Conservation (phyloP, 495 filamentous ascomycete genomes). For the Glonium stellatum region DNA sequence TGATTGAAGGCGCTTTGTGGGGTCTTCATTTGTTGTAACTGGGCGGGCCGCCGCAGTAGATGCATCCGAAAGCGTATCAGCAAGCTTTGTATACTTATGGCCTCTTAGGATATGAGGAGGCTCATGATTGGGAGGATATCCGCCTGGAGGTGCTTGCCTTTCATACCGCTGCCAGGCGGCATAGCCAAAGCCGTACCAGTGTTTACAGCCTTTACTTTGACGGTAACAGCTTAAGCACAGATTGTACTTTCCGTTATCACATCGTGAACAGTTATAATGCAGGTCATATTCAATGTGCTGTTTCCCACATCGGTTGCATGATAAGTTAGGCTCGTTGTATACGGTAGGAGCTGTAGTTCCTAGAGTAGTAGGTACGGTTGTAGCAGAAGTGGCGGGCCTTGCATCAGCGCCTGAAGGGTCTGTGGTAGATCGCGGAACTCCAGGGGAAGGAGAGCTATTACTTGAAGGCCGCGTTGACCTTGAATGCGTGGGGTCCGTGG, state of each 20-base stretch:
- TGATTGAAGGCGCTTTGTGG: conserved; percentile 56
- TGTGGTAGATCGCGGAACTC: conserved; percentile 15
- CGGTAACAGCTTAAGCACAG: conserved; percentile 76
- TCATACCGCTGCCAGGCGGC: conserved; percentile 55
- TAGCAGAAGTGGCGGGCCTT: conserved; percentile 30
- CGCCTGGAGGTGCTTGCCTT: conserved; percentile 38
- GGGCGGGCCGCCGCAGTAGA: neutral
- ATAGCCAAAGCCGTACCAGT: conserved; percentile 71
- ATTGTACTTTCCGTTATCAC: conserved; percentile 63
- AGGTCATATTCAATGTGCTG: conserved; percentile 69
- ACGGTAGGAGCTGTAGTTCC: conserved; percentile 39
- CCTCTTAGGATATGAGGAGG: conserved; percentile 61
- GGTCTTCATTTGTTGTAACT: conserved; percentile 54
- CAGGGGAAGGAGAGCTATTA: conserved; percentile 13
- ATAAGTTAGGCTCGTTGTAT: conserved; percentile 63
- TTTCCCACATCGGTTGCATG: conserved; percentile 60
- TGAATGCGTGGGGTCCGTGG: conserved; percentile 19
- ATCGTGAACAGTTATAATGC: conserved; percentile 68
- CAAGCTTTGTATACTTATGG: conserved; percentile 58
- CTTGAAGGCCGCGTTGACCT: conserved; percentile 11
- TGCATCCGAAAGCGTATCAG: conserved; percentile 24
- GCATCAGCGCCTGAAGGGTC: conserved; percentile 8
- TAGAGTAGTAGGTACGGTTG: conserved; percentile 13
- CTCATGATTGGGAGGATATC: conserved; percentile 37
- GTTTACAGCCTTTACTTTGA: conserved; percentile 60